Evolutionary conservation across 495 filamentous ascomycete species (phyloP).

Genomic region (Pyrenula massariospora): DNA sequence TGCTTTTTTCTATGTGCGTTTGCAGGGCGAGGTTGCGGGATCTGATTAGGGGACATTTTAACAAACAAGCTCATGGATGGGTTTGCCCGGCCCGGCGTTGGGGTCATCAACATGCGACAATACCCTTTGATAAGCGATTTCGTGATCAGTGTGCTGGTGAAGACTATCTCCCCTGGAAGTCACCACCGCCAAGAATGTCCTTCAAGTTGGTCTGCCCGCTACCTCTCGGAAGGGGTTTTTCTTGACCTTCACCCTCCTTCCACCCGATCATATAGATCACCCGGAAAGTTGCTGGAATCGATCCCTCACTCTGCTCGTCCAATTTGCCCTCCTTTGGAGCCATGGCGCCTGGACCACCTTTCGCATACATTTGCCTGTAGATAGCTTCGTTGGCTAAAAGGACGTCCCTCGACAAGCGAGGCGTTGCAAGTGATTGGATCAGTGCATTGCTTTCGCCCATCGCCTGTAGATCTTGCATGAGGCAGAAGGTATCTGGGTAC

Average conservation of each 20-base stretch:
- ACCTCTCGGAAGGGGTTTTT: conserved; percentile 68
- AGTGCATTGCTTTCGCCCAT: conserved; percentile 93
- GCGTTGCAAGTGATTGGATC: conserved; percentile 51
- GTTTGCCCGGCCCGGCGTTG: too few species aligned
- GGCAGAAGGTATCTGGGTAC: conserved; percentile 80
- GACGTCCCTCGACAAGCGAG: conserved; percentile 67
- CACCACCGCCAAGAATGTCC: conserved; percentile 59
- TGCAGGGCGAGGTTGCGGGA: too few species aligned
- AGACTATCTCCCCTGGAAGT: conserved; percentile 23
- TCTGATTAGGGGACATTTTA: too few species aligned
- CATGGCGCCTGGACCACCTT: neutral
- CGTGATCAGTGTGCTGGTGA: too few species aligned
- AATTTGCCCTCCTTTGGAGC: conserved; percentile 30
- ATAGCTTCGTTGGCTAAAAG: conserved; percentile 81
- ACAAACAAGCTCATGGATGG: too few species aligned
- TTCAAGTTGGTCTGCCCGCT: conserved; percentile 74
- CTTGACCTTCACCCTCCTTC: conserved; percentile 73
- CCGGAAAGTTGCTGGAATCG: conserved; percentile 79
- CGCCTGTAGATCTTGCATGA: conserved; percentile 86
- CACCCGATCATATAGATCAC: conserved; percentile 98
- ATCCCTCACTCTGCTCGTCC: conserved; percentile 42
- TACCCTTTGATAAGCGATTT: too few species aligned
- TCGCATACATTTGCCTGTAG: conserved; percentile 72
- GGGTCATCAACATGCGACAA: too few species aligned
- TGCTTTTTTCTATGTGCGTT: too few species aligned